Percentiles rank a stretch among this genome's conserved stretches.
These are phyloP conservation scores for Elaeagnus macrophylla DNA, from an alignment of 306 rosid species.

Conservation along the genomic window DNA sequence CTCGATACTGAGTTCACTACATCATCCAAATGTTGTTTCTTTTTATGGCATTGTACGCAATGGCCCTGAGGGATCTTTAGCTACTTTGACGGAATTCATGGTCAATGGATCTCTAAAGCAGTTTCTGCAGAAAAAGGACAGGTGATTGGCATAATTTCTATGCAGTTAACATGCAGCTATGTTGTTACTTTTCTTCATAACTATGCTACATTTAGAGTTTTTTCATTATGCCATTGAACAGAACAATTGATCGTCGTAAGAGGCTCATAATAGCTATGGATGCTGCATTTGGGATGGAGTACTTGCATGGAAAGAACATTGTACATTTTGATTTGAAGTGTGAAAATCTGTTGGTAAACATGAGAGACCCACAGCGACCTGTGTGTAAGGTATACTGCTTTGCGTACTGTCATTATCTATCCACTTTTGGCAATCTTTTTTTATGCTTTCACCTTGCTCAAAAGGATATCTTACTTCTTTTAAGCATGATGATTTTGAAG, in stretches of 20 bases:
- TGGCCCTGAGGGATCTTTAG: slow-evolving; percentile 97
- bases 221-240: slow-evolving; percentile 29
- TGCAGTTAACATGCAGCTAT: neutral
- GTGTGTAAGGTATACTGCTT: slow-evolving; percentile 71
- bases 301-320: slow-evolving; percentile 87
- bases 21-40: slow-evolving; percentile 98
- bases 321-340: slow-evolving; percentile 99
- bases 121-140: slow-evolving; percentile 95
- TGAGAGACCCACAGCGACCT: slow-evolving; percentile 98
- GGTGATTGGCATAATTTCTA: slow-evolving; percentile 34
- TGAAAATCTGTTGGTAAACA: slow-evolving; percentile 88
- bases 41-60: slow-evolving; percentile 97
- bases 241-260: slow-evolving; percentile 97
- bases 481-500: neutral
- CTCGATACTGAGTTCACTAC: slow-evolving; percentile 81
- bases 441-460: neutral
- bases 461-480: neutral
- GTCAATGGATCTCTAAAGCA: slow-evolving; percentile 96
- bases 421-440: neutral
- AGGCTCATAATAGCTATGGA: slow-evolving; percentile 97
- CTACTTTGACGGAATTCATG: slow-evolving; percentile 98
- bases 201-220: slow-evolving; percentile 12
- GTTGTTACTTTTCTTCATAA: slow-evolving; percentile 4
- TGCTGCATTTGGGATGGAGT: slow-evolving; percentile 99
- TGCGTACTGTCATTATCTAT: neutral